A percentile compares a stretch with the other conserved stretches of the same genome.
These are phyloP conservation scores for Penicillium simplicissimum DNA, from an alignment of 495 filamentous ascomycete species.

Conservation along the genomic window DNA sequence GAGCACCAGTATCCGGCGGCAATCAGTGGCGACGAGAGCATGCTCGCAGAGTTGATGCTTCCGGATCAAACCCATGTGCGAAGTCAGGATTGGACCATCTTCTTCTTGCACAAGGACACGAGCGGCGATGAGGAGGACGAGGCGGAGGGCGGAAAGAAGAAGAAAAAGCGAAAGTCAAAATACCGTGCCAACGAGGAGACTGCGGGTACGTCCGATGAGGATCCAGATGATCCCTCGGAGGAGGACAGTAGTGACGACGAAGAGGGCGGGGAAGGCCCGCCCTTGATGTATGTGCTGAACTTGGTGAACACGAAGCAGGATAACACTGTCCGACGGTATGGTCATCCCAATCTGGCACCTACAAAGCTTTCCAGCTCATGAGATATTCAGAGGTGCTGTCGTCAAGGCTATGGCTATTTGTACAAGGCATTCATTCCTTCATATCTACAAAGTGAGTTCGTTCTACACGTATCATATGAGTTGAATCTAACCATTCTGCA, in stretches of 20 bases:
- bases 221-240: constrained; percentile 47
- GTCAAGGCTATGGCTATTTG: constrained; percentile 99
- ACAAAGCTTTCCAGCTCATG: neutral
- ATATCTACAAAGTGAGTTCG: constrained; percentile 97
- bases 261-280: constrained; percentile 70
- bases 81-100: constrained; percentile 98
- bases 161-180: constrained; percentile 46
- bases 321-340: constrained; percentile 77
- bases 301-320: constrained; percentile 98
- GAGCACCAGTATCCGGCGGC: constrained; percentile 94
- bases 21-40: constrained; percentile 96
- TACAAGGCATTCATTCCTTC: constrained; percentile 95
- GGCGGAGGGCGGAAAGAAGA: constrained; percentile 55
- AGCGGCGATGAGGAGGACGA: constrained; percentile 76
- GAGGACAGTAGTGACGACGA: constrained; percentile 56
- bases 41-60: constrained; percentile 98
- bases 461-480: neutral
- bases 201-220: constrained; percentile 47
- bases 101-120: constrained; percentile 95
- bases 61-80: constrained; percentile 95
- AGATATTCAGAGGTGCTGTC: constrained; percentile 70
- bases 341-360: neutral
- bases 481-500: constrained; percentile 38
- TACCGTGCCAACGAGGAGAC: constrained; percentile 54
- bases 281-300: constrained; percentile 97